These are phyloP conservation scores for Gossypioides kirkii DNA, from an alignment of 345 rosid genomes.

Conservation along the genomic window DNA sequence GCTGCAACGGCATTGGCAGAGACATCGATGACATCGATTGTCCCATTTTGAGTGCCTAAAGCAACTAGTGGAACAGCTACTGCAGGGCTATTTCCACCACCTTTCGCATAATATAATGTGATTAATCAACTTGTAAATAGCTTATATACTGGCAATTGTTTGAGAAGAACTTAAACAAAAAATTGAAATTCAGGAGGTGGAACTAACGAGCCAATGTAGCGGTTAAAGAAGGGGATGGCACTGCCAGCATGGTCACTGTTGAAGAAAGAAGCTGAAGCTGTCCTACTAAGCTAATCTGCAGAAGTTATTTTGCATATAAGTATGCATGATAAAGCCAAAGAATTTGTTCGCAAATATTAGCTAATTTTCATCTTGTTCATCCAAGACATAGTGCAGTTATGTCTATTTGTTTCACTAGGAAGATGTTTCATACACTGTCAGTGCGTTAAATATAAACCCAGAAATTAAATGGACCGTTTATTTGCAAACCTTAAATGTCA, in stretches of 20 bases:
- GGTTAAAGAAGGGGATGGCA: constrained; percentile 86
- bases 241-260: constrained; percentile 84
- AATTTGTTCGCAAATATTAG: background rate
- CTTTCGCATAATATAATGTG: constrained; percentile 2
- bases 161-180: background rate
- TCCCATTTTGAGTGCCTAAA: constrained; percentile 87
- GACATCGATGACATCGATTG: constrained; percentile 83
- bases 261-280: constrained; percentile 98
- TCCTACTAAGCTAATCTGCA: constrained; percentile 66
- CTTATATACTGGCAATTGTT: constrained; percentile 7
- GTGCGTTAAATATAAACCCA: too few relatives aligned
- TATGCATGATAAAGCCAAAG: background rate
- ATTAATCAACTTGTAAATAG: constrained; percentile 4
- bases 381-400: background rate
- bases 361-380: background rate
- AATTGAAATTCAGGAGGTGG: constrained; percentile 1
- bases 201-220: constrained; percentile 64
- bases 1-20: constrained; percentile 88
- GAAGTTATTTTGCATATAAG: background rate
- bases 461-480: background rate
- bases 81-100: constrained; percentile 72
- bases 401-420: background rate
- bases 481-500: constrained; percentile 61
- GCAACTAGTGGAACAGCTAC: constrained; percentile 95
- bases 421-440: background rate